Base-by-base conservation (phyloP, 805 yeast species). In the Barnettozyma vustinii region DNA sequence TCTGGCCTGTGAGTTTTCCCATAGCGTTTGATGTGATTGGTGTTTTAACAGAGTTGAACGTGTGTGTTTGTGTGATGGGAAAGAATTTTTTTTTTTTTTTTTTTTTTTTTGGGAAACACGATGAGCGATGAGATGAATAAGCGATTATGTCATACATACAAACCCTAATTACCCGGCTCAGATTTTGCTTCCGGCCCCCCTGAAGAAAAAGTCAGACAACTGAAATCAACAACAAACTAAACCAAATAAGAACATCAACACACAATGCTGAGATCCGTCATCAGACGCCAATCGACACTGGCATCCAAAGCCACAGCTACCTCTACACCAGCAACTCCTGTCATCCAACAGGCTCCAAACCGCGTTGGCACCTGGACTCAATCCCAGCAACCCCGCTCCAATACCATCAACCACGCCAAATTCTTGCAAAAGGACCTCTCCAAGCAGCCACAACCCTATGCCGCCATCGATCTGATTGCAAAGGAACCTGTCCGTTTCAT, bases 401-500 rank as follows among this genome's bases (percentile, higher is more conserved):
- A 44, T 2, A 59, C 51, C 9, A 23, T 58, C 12, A 53, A 51
- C 27, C 59, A 58, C 32, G 54, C 62, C 15, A 75, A 70, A 46
- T 87, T 87, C 59, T 78, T 83, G 44, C 95, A 86, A 59, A 78
- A 71, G 54, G 89, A 87, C 60, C 70, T 87, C 49, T 67, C 69
- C 6, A 62, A 69, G 41, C 94, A 87, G 69, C 96, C 96, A 48
- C 77, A 75, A 59, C 89, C 96, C 7, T 80, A 80, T 53, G 87
- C 95, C 39, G 96, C 95, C 48, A 88, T 88, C 60, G 94, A 88
- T 41, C 75, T 88, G 66, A 85, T 88, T 57, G 83, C 84, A 30
- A 70, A 83, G 61, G 81, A 81, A 61, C 96, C 96, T 2, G 70
- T 87, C 39, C 71, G 79, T 56, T 84, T 76, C 61, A 70, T 87